Base-by-base conservation (phyloP, 2,329 filamentous ascomycete genomes). In the Aspergillus flavus region DNA sequence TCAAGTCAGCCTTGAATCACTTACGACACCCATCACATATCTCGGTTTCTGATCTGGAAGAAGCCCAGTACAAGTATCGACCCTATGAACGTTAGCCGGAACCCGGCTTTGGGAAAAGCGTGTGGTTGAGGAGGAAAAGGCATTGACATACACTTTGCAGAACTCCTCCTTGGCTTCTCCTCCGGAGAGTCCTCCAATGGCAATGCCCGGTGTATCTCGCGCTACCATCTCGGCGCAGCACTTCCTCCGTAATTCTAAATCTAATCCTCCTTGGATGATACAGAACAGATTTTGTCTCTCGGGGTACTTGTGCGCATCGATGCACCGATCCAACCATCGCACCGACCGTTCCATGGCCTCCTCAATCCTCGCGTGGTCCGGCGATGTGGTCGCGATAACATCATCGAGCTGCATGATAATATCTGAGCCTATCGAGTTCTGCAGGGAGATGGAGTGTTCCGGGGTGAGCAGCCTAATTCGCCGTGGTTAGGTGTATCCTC, bases 401-500 rank as follows among this genome's bases (percentile, higher is more conserved):
- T 99, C 96, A 82, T 99, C 95, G 4, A 99, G 88, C 80, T 99
- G 96, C 96, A 99, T 99, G 69, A 98, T 97, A 71, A 99, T 98
- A 79, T 99, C 95, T 67, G 93, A 96, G 67, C 95, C 95, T 73
- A 99, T 99, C 60, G 91, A 94, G 79, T 99, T 98, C 77, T 99
- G 95, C 4, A 99, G 85, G 12, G 89, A 90, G 71, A 99, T 97
- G 0, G 95, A 98, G 81, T 98, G 94, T 78, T 99, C 96, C 0
- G 95, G 95, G 0, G 95, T 99, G 54, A 99, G 88, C 12, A 99
- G 88, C 85, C 85, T 86, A 58, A 19, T 19, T 55, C 21, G 16
- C n/a, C 3, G 30, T 26, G 5, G n/a, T 55, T 30, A 55, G 32
- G 23, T 55, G 2, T 21, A 21, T 11, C 12, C 34, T 36, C 12